Percentiles rank a stretch among this genome's conserved stretches.
These are phyloP conservation scores for Lotus japonicus DNA, from an alignment of 306 rosid genomes.

Conservation along the genomic window DNA sequence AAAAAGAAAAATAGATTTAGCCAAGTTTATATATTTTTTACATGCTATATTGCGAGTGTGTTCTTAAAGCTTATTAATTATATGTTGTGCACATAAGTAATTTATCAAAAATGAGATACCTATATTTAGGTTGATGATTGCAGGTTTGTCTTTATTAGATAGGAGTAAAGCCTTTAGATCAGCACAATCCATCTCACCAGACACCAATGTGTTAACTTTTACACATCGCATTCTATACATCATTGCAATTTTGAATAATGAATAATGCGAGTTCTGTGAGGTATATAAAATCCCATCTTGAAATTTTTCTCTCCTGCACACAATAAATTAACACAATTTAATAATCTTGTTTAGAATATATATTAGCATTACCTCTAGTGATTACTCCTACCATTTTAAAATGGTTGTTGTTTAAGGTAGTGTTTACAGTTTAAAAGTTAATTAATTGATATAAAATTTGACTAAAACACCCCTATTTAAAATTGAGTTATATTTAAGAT, in stretches of 20 bases:
- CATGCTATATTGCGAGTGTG: too few relatives aligned
- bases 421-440: too few relatives aligned
- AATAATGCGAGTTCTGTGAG: conserved; percentile 60
- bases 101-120: conserved; percentile 16
- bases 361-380: too few relatives aligned
- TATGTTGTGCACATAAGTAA: too few relatives aligned
- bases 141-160: conserved; percentile 55
- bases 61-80: neutral
- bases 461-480: too few relatives aligned
- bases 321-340: neutral
- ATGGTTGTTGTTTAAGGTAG: too few relatives aligned
- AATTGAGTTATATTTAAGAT: too few relatives aligned
- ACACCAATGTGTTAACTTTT: conserved; percentile 39
- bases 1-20: neutral
- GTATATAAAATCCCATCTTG: conserved; percentile 61
- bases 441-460: too few relatives aligned
- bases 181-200: conserved; percentile 61
- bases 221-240: conserved; percentile 69
- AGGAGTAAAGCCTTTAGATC: conserved; percentile 44
- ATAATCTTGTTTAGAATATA: neutral
- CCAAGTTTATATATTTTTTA: too few relatives aligned
- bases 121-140: conserved; percentile 57
- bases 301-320: conserved; percentile 53
- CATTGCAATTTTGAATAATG: conserved; percentile 61
- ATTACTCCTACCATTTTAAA: too few relatives aligned